Base-by-base conservation (phyloP, 371 early-diverging fungal species). In the Zychaea mexicana region DNA sequence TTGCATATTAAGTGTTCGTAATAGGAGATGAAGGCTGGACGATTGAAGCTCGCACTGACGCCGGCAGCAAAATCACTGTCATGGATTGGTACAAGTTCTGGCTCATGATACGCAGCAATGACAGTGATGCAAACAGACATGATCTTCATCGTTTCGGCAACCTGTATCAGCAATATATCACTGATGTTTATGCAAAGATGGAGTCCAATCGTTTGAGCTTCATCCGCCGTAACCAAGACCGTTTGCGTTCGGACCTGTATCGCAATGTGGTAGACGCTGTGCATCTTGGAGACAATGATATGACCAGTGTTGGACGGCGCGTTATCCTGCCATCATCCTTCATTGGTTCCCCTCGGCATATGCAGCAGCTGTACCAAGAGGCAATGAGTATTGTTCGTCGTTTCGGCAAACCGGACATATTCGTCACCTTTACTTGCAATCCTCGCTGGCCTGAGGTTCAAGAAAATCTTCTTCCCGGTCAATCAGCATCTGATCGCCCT, bases 311-410 rank as follows among this genome's bases (percentile, higher is more conserved):
- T 36, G 36, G 36, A 36, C 8, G 36, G 15, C 36, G 36, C 15
- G 54, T 54, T 24, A 24, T 54, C 0, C 36, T 57, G 22, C 57
- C 57, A 1, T 57, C 57, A 26, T 9, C 36, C 1, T 57, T 57
- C 21, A n/a, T 36, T 17, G 33, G 39, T 22, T 12, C 15, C 1
- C 57, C 38, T 17, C 57, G 57, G 1, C 38, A 57, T 26, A 57
- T 57, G 57, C 19, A 24, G 36, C 57, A 57, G 12, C 36, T n/a
- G 39, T 57, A 57, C 7, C 57, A 57, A 38, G 57, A 57, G 15
- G 57, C 57, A 32, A 57, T 57, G 57, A 28, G 24, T 28, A 39
- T 57, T 13, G 57, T 57, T 7, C 21, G 3, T 6, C 38, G 22
- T 22, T 57, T 57, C 1, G 39, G 57, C 22, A 57, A 57, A 21